These are phyloP conservation scores for Schizophyllum commune DNA, from an alignment of 1,284 basidiomycete genomes.

Conservation along the genomic window DNA sequence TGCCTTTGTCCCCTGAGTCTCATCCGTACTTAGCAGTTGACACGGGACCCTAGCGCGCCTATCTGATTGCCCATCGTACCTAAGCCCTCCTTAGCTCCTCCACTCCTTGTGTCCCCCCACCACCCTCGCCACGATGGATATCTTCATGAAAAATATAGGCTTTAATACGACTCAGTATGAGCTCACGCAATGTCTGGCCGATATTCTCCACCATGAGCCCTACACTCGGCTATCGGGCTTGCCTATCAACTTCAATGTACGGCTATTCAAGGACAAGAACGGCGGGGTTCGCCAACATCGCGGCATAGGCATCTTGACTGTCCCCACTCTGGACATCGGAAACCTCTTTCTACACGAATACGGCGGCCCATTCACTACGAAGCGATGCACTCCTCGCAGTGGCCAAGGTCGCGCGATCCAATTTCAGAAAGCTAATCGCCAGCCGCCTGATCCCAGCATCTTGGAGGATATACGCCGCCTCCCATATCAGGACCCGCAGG, in stretches of 20 bases:
- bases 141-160: constrained; percentile 31
- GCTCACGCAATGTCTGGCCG: constrained; percentile 32
- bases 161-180: constrained; percentile 23
- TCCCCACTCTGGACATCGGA: constrained; percentile 34
- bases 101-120: constrained; percentile 8
- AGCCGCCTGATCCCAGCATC: not conserved
- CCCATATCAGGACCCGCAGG: constrained; percentile 39
- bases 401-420: not conserved
- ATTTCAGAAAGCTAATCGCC: constrained; percentile 6
- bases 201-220: constrained; percentile 33
- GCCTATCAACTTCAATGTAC: constrained; percentile 43
- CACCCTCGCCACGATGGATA: constrained; percentile 22
- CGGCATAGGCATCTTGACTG: constrained; percentile 39
- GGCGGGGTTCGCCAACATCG: constrained; percentile 20
- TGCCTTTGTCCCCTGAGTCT: not conserved
- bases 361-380: constrained; percentile 16
- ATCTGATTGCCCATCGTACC: not conserved
- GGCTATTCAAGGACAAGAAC: constrained; percentile 30
- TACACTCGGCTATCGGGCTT: constrained; percentile 25
- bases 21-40: not conserved
- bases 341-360: constrained; percentile 38
- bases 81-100: not conserved
- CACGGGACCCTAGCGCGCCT: not conserved
- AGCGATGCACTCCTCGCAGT: not conserved
- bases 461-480: constrained; percentile 24